Conservation (phyloP, 768 basidiomycete species). For the Phaeotremella fagi region DNA sequence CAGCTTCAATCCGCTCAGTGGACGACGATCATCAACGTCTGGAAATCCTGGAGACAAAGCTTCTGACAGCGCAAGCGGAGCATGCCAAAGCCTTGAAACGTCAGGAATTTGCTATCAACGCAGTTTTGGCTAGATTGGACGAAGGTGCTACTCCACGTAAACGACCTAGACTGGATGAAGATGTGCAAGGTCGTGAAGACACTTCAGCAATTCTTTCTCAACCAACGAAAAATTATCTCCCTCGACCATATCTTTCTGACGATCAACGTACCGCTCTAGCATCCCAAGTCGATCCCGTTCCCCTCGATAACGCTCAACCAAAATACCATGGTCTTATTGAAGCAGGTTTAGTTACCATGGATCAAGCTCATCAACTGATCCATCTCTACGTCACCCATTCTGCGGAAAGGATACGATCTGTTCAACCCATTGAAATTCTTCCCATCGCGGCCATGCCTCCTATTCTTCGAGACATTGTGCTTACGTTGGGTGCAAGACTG, state of each 20-base stretch:
- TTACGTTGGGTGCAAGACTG: neutral
- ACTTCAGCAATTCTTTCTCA: neutral
- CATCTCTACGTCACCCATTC: neutral
- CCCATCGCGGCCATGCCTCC: neutral
- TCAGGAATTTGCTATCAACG: neutral
- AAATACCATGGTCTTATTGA: neutral
- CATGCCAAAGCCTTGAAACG: neutral
- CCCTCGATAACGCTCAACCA: neutral
- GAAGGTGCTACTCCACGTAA: neutral
- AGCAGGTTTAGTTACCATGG: neutral
- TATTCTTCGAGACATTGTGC: neutral
- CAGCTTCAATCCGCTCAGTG: neutral
- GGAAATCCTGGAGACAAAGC: neutral
- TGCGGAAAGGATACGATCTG: neutral
- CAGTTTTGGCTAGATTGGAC: neutral
- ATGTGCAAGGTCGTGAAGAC: too few species aligned
- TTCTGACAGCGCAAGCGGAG: neutral
- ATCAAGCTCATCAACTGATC: neutral
- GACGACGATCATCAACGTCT: neutral
- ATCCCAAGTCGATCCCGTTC: neutral
- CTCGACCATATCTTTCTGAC: neutral
- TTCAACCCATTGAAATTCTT: neutral
- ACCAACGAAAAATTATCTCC: neutral
- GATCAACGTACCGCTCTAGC: neutral
- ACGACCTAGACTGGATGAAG: neutral